phyloP scores from a whole-genome alignment of 352 stramenopile species.

The Phytophthora nicotianae region DNA sequence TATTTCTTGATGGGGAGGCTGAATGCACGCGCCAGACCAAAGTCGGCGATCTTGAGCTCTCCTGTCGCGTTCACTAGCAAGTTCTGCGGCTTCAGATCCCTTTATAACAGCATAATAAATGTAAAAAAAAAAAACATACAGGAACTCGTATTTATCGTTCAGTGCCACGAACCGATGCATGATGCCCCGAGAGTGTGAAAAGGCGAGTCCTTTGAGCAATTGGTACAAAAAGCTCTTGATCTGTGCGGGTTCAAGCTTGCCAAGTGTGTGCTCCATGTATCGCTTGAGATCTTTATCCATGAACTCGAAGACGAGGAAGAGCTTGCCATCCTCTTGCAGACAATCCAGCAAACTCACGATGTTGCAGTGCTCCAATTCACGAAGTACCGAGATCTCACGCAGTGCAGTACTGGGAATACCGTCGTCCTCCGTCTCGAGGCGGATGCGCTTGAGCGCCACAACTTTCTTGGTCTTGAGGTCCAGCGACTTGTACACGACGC shows the following conservation, averaged over 20 bases:
- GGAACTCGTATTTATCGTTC: neutral
- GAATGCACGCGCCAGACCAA: constrained; percentile 97
- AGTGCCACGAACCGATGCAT: constrained; percentile 74
- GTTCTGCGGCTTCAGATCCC: constrained; percentile 99
- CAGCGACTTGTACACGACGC: constrained; percentile 96
- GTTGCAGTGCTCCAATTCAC: constrained; percentile 98
- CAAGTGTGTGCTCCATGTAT: constrained; percentile 92
- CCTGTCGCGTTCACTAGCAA: constrained; percentile 95
- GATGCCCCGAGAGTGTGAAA: constrained; percentile 87
- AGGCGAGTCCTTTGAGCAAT: constrained; percentile 85
- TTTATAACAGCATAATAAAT: constrained; percentile 22
- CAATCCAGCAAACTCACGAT: constrained; percentile 97
- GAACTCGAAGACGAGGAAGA: constrained; percentile 99
- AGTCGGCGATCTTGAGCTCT: constrained; percentile 98
- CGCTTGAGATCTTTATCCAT: constrained; percentile 98
- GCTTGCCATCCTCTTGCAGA: constrained; percentile 93
- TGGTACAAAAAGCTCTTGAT: constrained; percentile 89
- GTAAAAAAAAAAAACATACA: neutral
- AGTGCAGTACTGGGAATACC: constrained; percentile 98
- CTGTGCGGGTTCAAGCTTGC: constrained; percentile 56
- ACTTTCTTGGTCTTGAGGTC: constrained; percentile 92
- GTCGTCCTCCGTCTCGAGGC: constrained; percentile 98
- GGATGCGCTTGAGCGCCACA: constrained; percentile 96
- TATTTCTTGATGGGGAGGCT: constrained; percentile 97
- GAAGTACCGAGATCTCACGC: constrained; percentile 98